Conservation (phyloP, 495 filamentous ascomycete genomes). For the Aspergillus saccharolyticus region DNA sequence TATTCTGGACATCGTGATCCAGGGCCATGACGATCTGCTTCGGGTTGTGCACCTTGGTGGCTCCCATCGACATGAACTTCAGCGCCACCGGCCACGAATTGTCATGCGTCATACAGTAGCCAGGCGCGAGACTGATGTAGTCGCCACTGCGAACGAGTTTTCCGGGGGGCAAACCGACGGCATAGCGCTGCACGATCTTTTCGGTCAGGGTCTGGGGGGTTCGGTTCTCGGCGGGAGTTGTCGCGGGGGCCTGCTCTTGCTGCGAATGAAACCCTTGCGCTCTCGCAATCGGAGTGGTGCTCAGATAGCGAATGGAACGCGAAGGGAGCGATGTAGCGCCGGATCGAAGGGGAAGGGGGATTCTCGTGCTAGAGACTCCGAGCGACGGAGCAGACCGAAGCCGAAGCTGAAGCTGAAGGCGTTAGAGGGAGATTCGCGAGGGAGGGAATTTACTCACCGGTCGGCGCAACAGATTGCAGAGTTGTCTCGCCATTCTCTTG, state of each 20-base stretch:
- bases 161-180: conserved; percentile 61
- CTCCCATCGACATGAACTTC: conserved; percentile 90
- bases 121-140: conserved; percentile 74
- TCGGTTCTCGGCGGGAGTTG: conserved; percentile 41
- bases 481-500: neutral
- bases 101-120: conserved; percentile 85
- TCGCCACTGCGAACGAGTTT: conserved; percentile 74
- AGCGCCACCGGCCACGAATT: conserved; percentile 81
- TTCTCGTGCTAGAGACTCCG: neutral
- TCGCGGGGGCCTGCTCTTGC: conserved; percentile 37
- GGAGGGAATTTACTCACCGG: too few relatives aligned
- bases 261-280: conserved; percentile 49
- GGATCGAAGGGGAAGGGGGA: neutral
- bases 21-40: conserved; percentile 81
- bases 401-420: neutral
- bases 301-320: neutral
- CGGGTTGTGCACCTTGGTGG: conserved; percentile 64
- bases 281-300: neutral
- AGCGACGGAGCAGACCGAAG: neutral
- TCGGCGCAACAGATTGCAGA: neutral
- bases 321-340: neutral
- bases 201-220: conserved; percentile 74
- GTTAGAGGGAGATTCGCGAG: neutral
- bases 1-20: conserved; percentile 93
- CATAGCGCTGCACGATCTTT: conserved; percentile 79